Conservation (phyloP, 495 filamentous ascomycete genomes). For the Bombardia bombarda region DNA sequence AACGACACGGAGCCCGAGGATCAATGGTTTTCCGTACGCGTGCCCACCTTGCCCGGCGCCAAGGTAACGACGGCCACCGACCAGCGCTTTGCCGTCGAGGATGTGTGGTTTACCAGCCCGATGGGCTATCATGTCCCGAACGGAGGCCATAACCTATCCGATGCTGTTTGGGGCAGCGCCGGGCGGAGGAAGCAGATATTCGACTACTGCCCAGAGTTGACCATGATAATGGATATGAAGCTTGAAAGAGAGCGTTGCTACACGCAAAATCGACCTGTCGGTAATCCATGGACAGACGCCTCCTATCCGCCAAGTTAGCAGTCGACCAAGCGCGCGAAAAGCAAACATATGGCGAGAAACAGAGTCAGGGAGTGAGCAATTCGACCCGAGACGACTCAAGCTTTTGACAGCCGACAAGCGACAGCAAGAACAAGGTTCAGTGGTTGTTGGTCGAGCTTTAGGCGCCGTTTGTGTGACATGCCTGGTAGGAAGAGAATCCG, state of each 20-base stretch:
- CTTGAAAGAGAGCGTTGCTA: conserved; percentile 36
- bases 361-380: too few relatives aligned
- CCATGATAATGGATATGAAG: conserved; percentile 43
- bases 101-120: conserved; percentile 33
- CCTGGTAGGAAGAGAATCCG: background rate
- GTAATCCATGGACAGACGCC: too few relatives aligned
- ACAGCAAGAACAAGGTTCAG: too few relatives aligned
- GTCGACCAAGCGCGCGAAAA: too few relatives aligned
- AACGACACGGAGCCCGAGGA: conserved; percentile 41
- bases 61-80: conserved; percentile 31
- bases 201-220: conserved; percentile 43
- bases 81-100: conserved; percentile 36
- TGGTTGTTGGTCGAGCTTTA: too few relatives aligned
- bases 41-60: conserved; percentile 34
- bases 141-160: conserved; percentile 25
- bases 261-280: conserved; percentile 18
- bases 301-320: too few relatives aligned
- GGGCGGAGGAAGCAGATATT: conserved; percentile 32
- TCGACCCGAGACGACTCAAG: too few relatives aligned
- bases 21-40: conserved; percentile 39
- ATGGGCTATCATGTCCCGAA: conserved; percentile 43
- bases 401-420: too few relatives aligned
- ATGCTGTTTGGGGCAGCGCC: conserved; percentile 33
- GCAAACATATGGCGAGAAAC: too few relatives aligned
- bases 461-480: background rate